Evolutionary conservation across 2,329 filamentous ascomycete genomes (phyloP), one percentile per base, ranked within the genome.

Genomic region (Exophiala lecanii-corni): DNA sequence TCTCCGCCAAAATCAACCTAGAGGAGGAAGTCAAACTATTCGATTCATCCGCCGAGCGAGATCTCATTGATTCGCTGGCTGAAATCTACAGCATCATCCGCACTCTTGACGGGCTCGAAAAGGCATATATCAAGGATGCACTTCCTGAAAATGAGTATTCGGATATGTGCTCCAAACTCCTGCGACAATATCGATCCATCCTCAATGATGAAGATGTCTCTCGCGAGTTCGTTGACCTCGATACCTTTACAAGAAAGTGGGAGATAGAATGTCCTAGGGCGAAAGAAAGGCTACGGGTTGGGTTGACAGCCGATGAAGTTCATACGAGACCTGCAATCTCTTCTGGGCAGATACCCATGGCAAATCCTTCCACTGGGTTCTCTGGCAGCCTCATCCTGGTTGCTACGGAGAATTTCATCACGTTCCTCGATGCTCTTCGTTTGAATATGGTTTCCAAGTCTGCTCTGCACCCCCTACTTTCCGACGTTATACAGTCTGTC

Each of bases 51-150:
- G 84, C 86, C 30, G 91, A 97, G 68, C 83, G 91, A 49, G 89
- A 98, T 62, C 74, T 97, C 1, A 88, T 96, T 64, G 92, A 97
- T 61, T 97, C 92, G 1, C 79, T 98, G 10, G 92, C 91, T 42
- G 92, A 98, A 67, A 82, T 98, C 17, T 98, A 97, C 68, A 95
- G 89, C 68, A 97, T 98, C 55, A 91, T 98, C 26, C 79, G 96
- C 49, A 97, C 92, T 0, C 74, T 98, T 2, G 92, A 98, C 62
- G 89, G 94, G 52, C 78, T 98, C 2, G 92, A 98, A 60, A 95
- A 94, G 64, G 94, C 91, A 1, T 98, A 95, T 61, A 78, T 98
- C 28, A 94, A 95, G 61, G 92, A 98, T 72, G 91, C 89, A 16
- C 84, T 98, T 38, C 79, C 85, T 4, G 92, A 97, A 66, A 75